A percentile compares a stretch with the other conserved stretches of the same genome.
These are phyloP conservation scores for Podospora tetraspora DNA, from an alignment of 495 filamentous ascomycete species.

Conservation along the genomic window DNA sequence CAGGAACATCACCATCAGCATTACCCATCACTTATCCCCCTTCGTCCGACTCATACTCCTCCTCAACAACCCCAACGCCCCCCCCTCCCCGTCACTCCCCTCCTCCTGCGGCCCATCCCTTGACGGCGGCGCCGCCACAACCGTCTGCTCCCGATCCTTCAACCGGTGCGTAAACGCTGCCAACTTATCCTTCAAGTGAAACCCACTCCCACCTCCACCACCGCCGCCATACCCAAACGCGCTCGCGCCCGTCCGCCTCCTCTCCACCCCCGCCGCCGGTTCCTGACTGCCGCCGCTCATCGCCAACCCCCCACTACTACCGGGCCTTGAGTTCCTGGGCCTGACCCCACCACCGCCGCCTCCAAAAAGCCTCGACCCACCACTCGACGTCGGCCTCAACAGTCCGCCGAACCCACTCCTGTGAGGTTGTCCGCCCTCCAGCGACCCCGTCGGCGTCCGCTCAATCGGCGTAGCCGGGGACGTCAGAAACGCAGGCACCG, in stretches of 20 bases:
- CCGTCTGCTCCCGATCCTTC: constrained; percentile 30
- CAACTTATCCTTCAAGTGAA: constrained; percentile 35
- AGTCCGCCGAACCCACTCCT: constrained; percentile 15
- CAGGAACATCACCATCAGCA: background rate
- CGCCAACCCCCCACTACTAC: constrained; percentile 19
- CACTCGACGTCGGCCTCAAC: constrained; percentile 28
- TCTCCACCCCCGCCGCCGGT: constrained; percentile 6
- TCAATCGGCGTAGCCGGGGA: constrained; percentile 34
- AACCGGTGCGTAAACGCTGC: constrained; percentile 34
- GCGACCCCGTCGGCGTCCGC: constrained; percentile 13
- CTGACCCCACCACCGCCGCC: constrained; percentile 5
- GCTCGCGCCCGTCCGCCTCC: constrained; percentile 20
- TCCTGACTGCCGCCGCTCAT: background rate
- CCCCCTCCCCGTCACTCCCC: constrained; percentile 8
- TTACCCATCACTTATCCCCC: constrained; percentile 4
- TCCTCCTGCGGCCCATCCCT: constrained; percentile 1
- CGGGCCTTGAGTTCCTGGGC: constrained; percentile 7
- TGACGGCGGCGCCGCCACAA: constrained; percentile 5
- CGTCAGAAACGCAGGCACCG: constrained; percentile 35
- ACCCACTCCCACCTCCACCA: constrained; percentile 25
- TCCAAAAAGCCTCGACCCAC: constrained; percentile 25
- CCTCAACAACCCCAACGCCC: constrained; percentile 14
- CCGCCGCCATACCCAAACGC: background rate
- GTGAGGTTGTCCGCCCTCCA: constrained; percentile 8
- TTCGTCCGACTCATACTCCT: constrained; percentile 18